Percentiles rank a stretch among this genome's conserved stretches.
Conservation (phyloP, 768 basidiomycete genomes). For the Mycena maculata region DNA sequence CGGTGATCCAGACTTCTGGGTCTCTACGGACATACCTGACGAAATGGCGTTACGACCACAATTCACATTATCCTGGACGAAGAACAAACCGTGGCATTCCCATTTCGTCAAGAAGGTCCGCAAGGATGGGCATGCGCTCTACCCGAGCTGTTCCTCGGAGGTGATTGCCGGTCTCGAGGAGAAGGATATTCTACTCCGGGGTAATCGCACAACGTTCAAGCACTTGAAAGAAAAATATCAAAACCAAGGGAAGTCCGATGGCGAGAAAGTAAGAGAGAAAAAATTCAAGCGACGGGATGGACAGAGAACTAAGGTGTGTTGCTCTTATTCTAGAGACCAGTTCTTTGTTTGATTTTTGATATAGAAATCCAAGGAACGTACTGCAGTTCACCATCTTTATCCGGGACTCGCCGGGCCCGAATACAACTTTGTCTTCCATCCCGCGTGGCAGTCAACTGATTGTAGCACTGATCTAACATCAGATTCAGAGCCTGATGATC, state of each 20-base stretch:
- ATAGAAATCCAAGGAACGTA: background rate
- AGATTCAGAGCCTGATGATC: too few relatives aligned
- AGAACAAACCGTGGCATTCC: too few relatives aligned
- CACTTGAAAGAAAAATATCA: slow-evolving; percentile 4
- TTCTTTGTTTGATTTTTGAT: too few relatives aligned
- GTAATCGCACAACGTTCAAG: background rate
- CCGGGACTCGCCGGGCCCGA: background rate
- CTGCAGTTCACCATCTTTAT: background rate
- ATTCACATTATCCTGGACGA: too few relatives aligned
- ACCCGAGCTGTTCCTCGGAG: too few relatives aligned
- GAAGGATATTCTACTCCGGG: background rate
- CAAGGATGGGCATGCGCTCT: too few relatives aligned
- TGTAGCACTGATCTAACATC: background rate
- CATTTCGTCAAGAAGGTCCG: too few relatives aligned
- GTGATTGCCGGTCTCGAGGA: too few relatives aligned
- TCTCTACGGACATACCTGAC: too few relatives aligned
- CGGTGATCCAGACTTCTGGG: too few relatives aligned
- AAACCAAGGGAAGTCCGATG: background rate
- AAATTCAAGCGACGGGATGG: background rate
- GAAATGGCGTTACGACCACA: too few relatives aligned
- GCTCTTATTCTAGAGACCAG: background rate
- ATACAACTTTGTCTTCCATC: background rate
- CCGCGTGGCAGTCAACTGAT: background rate
- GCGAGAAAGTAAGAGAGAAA: background rate
- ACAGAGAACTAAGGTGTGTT: too few relatives aligned